Percentiles rank a stretch among this genome's conserved stretches.
Evolutionary conservation across 495 filamentous ascomycete genomes (phyloP).

Genomic region (Pseudevernia furfuracea): DNA sequence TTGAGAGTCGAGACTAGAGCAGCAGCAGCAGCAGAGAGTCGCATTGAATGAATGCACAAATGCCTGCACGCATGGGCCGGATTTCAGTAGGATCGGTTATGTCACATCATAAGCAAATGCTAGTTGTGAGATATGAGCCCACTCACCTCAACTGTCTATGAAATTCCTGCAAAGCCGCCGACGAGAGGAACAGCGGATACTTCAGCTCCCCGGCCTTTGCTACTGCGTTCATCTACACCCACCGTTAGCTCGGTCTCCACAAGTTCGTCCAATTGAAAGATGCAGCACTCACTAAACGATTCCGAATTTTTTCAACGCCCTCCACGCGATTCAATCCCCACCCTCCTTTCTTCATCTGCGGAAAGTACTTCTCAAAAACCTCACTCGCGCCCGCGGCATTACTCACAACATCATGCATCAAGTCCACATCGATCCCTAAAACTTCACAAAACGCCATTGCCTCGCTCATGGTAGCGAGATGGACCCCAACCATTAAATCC

Average conservation of each 20-base stretch:
- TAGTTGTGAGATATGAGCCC: no score
- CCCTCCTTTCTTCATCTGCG: conserved; percentile 43
- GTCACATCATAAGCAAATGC: no score
- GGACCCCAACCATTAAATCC: conserved; percentile 54
- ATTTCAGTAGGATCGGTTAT: no score
- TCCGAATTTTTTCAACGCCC: background rate
- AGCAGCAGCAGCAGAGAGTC: no score
- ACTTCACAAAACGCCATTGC: conserved; percentile 56
- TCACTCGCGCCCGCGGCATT: conserved; percentile 63
- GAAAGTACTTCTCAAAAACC: conserved; percentile 50
- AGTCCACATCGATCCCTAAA: conserved; percentile 55
- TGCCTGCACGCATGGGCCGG: no score
- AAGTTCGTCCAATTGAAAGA: background rate
- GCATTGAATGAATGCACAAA: no score
- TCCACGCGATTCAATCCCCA: conserved; percentile 11
- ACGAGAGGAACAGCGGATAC: conserved; percentile 11
- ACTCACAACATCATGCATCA: conserved; percentile 58
- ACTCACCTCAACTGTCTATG: background rate
- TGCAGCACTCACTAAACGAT: conserved; percentile 4
- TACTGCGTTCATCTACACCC: background rate
- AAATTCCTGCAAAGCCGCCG: conserved; percentile 15
- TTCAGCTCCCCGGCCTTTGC: background rate
- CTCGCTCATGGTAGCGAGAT: conserved; percentile 58
- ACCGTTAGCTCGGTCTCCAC: background rate
- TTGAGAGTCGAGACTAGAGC: no score